These are phyloP conservation scores for Eucalyptus leucophloia DNA, from an alignment of 345 rosid species.

Conservation along the genomic window DNA sequence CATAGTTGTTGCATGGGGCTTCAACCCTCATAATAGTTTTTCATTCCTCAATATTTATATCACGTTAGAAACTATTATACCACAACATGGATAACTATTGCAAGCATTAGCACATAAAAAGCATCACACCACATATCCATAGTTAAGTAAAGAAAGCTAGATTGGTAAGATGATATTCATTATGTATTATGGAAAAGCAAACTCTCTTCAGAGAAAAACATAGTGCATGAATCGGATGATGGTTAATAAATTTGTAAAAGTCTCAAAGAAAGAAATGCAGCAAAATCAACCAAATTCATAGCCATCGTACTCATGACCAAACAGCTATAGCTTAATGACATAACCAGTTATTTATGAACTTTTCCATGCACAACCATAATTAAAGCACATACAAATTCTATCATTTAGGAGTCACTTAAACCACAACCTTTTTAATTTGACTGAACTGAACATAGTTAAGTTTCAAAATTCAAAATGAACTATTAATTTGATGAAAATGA, in stretches of 20 bases:
- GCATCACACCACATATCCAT: neutral
- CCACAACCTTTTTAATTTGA: too few relatives aligned
- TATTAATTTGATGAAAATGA: too few relatives aligned
- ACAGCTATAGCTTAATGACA: too few relatives aligned
- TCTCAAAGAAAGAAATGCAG: neutral
- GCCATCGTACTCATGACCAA: too few relatives aligned
- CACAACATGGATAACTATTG: neutral
- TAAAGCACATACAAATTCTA: too few relatives aligned
- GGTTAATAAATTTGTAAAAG: neutral
- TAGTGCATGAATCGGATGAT: neutral
- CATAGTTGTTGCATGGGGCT: constrained; percentile 62
- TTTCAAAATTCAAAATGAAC: too few relatives aligned
- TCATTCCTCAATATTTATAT: constrained; percentile 28
- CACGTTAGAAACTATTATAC: neutral
- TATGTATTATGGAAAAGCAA: neutral
- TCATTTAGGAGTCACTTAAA: too few relatives aligned
- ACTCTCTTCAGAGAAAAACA: neutral
- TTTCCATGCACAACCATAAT: too few relatives aligned
- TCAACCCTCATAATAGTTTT: constrained; percentile 62
- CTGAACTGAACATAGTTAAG: too few relatives aligned
- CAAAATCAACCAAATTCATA: too few relatives aligned
- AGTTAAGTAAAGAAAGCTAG: neutral
- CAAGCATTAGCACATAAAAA: neutral
- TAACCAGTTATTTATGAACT: too few relatives aligned
- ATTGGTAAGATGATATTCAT: neutral